Base-by-base conservation (phyloP, 345 rosid species). In the Brassica juncea region DNA sequence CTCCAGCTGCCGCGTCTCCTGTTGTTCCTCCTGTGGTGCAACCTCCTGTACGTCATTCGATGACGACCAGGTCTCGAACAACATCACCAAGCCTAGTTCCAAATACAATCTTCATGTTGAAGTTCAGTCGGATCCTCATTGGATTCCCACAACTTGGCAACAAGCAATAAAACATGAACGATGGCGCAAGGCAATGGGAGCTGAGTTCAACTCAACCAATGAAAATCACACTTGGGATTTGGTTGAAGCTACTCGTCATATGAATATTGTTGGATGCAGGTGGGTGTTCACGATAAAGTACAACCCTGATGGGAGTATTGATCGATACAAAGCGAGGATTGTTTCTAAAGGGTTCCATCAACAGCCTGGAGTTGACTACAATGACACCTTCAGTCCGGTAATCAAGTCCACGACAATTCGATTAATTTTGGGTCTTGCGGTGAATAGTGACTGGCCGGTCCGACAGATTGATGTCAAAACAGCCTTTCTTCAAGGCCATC, bases 331-430 rank as follows among this genome's bases (percentile, higher is more conserved):
- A 21, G 79, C 74, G 0, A 8, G 73, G 0, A n/a, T 79, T 0
- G 30, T 73, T 0, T 57, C 78, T 0, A 79, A 73, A 2, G 82
- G 78, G 0, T 79, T 27, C 6, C 64, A 80, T n/a, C 74, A 80
- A n/a, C 15, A 49, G 1, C 71, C 4, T 0, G 32, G 72, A 0
- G 2, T 80, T 0, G 59, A 74, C 5, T 80, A 3, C 2, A 0
- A 0, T 0, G 71, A 74, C 0, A 75, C 76, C 0, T 75, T 69
- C 5, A 75, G 35, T 10, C 76, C 37, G 1, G 60, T 69, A 0
- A 34, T 70, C 0, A 80, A 70, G 1, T 52, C 72, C 0, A 52
- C 52, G 0, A 80, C 71, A 0, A 80, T 75, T 8, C 42, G 37
- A 0, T 0, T 62, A 0, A 34, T 74, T 0, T 67, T 80, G 0